phyloP scores from a whole-genome alignment of 768 basidiomycete species.

The Auricularia sp. region DNA sequence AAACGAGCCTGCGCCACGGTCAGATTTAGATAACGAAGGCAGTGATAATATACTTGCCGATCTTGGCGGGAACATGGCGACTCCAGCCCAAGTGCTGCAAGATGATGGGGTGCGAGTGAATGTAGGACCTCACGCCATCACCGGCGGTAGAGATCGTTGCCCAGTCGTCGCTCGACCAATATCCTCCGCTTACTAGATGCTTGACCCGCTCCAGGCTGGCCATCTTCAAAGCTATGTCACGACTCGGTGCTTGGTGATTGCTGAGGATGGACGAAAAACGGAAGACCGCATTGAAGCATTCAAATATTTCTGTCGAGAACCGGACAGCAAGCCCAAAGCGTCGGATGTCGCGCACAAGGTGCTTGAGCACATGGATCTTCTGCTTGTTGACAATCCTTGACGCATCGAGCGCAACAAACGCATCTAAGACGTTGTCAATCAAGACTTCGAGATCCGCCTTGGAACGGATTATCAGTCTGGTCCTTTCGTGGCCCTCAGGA shows the following conservation, averaged over 20 bases:
- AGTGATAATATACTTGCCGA: no score
- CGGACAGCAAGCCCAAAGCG: conserved; percentile 8
- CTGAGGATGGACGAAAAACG: conserved; percentile 4
- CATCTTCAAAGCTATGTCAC: conserved; percentile 8
- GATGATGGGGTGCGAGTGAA: background rate
- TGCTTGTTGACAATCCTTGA: conserved; percentile 22
- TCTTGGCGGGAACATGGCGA: no score
- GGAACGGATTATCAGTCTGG: background rate
- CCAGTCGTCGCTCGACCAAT: background rate
- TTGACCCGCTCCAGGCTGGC: conserved; percentile 17
- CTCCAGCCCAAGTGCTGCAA: background rate
- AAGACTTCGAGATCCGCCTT: conserved; percentile 15
- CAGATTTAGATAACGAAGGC: no score
- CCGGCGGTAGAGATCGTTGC: background rate
- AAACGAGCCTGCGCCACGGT: no score
- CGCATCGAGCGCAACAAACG: conserved; percentile 24
- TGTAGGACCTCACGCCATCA: background rate
- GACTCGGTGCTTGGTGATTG: conserved; percentile 10
- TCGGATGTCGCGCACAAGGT: conserved; percentile 18
- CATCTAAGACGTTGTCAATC: conserved; percentile 28
- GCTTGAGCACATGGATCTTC: conserved; percentile 26
- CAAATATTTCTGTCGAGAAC: conserved; percentile 14
- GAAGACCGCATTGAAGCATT: conserved; percentile 11
- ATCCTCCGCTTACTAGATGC: conserved; percentile 24
- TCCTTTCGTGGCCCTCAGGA: background rate